phyloP scores from a whole-genome alignment of 441 rosid genomes.

The Gossypium schwendimanii region DNA sequence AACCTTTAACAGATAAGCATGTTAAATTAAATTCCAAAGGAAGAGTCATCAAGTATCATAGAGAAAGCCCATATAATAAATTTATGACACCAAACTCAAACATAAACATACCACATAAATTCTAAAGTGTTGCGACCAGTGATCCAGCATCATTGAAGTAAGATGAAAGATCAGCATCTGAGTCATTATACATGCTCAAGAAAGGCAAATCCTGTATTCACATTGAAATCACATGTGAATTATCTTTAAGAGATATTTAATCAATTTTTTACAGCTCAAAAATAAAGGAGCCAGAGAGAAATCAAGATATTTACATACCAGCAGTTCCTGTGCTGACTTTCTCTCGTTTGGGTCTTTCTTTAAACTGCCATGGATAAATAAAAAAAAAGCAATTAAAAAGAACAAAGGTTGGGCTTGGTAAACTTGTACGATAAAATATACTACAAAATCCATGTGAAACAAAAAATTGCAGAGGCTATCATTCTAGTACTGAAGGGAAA shows the following conservation, averaged over 20 bases:
- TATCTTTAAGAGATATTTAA: neutral
- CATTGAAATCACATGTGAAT: slow-evolving; percentile 3
- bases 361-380: slow-evolving; percentile 46
- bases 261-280: neutral
- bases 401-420: slow-evolving; percentile 11
- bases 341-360: slow-evolving; percentile 68
- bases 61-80: neutral
- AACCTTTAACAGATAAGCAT: neutral
- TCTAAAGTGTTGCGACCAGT: slow-evolving; percentile 71
- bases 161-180: slow-evolving; percentile 56
- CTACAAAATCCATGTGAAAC: neutral
- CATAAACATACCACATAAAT: slow-evolving; percentile 29
- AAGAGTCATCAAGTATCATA: neutral
- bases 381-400: neutral
- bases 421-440: neutral
- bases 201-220: slow-evolving; percentile 59
- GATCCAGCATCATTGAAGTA: slow-evolving; percentile 86
- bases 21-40: neutral
- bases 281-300: neutral
- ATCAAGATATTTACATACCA: slow-evolving; percentile 37
- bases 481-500: neutral
- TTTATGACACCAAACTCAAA: neutral
- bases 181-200: slow-evolving; percentile 54
- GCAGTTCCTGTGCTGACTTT: slow-evolving; percentile 60
- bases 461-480: neutral